phyloP scores from a whole-genome alignment of 345 rosid species.

The Citrus hindsii region DNA sequence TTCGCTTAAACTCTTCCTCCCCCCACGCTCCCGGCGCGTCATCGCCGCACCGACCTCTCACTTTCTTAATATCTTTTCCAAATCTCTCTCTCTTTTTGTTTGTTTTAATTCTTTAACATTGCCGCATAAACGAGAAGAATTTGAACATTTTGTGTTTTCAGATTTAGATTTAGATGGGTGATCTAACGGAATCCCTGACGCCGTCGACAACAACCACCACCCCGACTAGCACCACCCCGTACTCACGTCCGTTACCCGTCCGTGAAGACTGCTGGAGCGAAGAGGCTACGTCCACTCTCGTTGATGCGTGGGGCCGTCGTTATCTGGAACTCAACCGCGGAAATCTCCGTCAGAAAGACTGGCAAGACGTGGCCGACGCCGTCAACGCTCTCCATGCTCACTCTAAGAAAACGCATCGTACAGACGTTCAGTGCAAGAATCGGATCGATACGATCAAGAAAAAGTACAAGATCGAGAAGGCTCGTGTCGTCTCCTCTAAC shows the following conservation, averaged over 20 bases:
- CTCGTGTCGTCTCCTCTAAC: slow-evolving; percentile 59
- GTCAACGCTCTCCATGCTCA: slow-evolving; percentile 88
- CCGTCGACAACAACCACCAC: slow-evolving; percentile 16
- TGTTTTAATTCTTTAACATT: neutral
- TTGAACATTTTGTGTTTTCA: neutral
- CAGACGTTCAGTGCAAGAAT: slow-evolving; percentile 98
- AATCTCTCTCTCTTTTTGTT: neutral
- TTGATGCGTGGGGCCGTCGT: slow-evolving; percentile 92
- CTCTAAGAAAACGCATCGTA: slow-evolving; percentile 84
- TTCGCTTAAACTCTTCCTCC: slow-evolving; percentile 21
- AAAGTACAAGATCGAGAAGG: slow-evolving; percentile 91
- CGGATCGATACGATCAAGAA: slow-evolving; percentile 97
- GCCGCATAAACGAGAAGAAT: neutral
- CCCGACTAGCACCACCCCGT: slow-evolving; percentile 32
- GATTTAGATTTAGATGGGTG: slow-evolving; percentile 30
- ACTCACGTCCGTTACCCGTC: slow-evolving; percentile 55
- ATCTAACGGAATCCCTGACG: slow-evolving; percentile 35
- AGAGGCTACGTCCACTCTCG: slow-evolving; percentile 92
- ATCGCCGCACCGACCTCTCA: slow-evolving; percentile 19
- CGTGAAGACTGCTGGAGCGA: slow-evolving; percentile 99
- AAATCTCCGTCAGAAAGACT: slow-evolving; percentile 94
- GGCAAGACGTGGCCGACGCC: slow-evolving; percentile 96
- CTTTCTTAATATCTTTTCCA: neutral
- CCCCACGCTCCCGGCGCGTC: slow-evolving; percentile 33
- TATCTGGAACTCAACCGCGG: slow-evolving; percentile 89